Base-by-base conservation (phyloP, 2,329 filamentous ascomycete species). In the Exophiala phaeomuriformis region DNA sequence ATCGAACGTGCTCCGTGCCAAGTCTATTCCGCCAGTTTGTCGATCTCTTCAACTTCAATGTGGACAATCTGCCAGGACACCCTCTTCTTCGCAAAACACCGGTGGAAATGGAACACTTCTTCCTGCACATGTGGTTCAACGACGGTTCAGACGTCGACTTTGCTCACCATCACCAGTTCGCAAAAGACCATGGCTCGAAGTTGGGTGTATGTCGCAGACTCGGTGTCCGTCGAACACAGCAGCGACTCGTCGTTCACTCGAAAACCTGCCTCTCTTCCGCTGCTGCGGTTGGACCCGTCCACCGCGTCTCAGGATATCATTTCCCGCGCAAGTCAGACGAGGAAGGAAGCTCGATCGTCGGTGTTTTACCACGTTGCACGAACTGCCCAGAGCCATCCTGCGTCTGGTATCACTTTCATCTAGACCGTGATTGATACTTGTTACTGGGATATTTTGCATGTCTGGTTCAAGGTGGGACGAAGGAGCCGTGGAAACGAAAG, bases 221-320 rank as follows among this genome's bases (percentile, higher is more conserved):
- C 28, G 5, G 9, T 10, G n/a, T 10, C 28, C n/a, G 28, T 41
- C 9, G 4, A 41, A 5, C 12, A 27, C 9, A 31, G 29, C 9
- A 45, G 28, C n/a, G 33, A 19, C 3, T 41, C 49, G 28, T 4
- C 32, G 3, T 7, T 9, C 2, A 27, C 43, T 30, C 32, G 28
- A 8, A 19, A 33, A 6, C 12, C 19, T 41, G 28, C 36, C n/a
- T 46, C 49, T n/a, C 6, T 28, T 9, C 27, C 32, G 10, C 33
- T 51, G 33, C 33, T 51, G 27, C 29, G 37, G 9, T n/a, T 51
- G 33, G 49, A 42, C 3, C 41, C 41, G 39, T 51, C 49, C 5
- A 46, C 42, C 7, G 37, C 32, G 33, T 5, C 42, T 5, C 10
- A 51, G 28, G 49, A 51, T 33, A 51, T 51, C 9, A 51, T 51